A percentile compares a stretch with the other conserved stretches of the same genome.
These are phyloP conservation scores for Coemansia sp. DNA, from an alignment of 192 early-diverging fungal genomes.

Conservation along the genomic window DNA sequence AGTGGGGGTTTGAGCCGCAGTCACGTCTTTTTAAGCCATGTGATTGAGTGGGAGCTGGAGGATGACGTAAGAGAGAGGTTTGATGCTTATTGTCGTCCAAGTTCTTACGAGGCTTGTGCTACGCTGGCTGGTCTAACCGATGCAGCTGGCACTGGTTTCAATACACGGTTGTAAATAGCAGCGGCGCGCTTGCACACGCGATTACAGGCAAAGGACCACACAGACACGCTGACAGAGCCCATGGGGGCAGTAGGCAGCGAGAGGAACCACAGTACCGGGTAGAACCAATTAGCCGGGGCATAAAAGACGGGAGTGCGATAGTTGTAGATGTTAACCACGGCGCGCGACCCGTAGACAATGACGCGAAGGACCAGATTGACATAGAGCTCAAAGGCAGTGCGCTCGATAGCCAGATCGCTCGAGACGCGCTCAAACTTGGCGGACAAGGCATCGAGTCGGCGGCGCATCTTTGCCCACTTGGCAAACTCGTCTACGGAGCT, in stretches of 20 bases:
- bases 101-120: neutral
- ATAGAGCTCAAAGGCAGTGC: slow-evolving; percentile 79
- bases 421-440: slow-evolving; percentile 68
- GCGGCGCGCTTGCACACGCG: slow-evolving; percentile 58
- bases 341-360: slow-evolving; percentile 63
- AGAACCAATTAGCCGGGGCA: slow-evolving; percentile 76
- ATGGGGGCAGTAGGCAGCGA: slow-evolving; percentile 74
- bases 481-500: slow-evolving; percentile 90
- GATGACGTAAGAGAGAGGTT: neutral
- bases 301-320: slow-evolving; percentile 74
- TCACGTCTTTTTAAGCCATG: neutral
- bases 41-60: neutral
- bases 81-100: neutral
- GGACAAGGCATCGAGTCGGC: slow-evolving; percentile 73
- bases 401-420: slow-evolving; percentile 65
- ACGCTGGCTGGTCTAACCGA: neutral
- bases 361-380: slow-evolving; percentile 71
- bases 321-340: slow-evolving; percentile 69
- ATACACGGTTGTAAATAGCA: slow-evolving; percentile 28
- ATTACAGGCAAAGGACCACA: slow-evolving; percentile 79
- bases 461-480: slow-evolving; percentile 86
- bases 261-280: slow-evolving; percentile 68
- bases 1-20: neutral
- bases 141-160: slow-evolving; percentile 15
- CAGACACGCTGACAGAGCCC: slow-evolving; percentile 76